Evolutionary conservation across 1,139 yeast genomes (phyloP), one percentile per base, ranked within the genome.

Genomic region (Hansenula anomala): DNA sequence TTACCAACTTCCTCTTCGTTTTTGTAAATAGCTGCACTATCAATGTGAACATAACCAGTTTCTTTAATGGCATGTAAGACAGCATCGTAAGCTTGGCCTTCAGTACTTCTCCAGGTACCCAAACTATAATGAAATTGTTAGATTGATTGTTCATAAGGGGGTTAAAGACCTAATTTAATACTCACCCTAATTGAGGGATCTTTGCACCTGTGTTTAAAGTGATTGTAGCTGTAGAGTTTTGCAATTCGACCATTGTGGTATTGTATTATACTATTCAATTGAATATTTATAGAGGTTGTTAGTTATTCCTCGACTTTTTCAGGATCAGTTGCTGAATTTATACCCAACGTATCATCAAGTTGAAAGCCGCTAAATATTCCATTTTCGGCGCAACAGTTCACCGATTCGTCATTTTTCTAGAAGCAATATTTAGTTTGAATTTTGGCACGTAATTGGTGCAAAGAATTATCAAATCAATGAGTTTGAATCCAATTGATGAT

Each of bases 11-110:
- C 74, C 28, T 62, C 76, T 57, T 84, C 92, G 55, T 83, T 84
- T 22, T 66, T 66, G 60, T 83, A 84, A 38, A 74, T 73, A 33
- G 77, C 77, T 33, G 95, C 95, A 40, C 88, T 75, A 59, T 86
- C 95, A 46, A 86, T 81, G 63, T 85, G 95, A 49, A 80, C 73
- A 62, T 84, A 84, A 15, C 95, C 95, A 23, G 71, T 13, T n/a
- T 32, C 65, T 51, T 75, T 68, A 47, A 87, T 63, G 1, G 95
- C 95, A 28, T 69, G 60, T 42, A 73, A 62, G 24, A 78, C 84
- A 16, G 92, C 75, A 19, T 69, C 62, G 54, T 77, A 75, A n/a
- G 73, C 79, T 43, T 78, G 86, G 31, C 72, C 69, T 22, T 72
- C 71, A 17, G 74, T 61, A 14, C 88, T 73, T 58, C 73, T 73